Evolutionary conservation across 2,329 filamentous ascomycete species (phyloP), one percentile per base, ranked within the genome.

Genomic region (Pezicula neosporulosa): DNA sequence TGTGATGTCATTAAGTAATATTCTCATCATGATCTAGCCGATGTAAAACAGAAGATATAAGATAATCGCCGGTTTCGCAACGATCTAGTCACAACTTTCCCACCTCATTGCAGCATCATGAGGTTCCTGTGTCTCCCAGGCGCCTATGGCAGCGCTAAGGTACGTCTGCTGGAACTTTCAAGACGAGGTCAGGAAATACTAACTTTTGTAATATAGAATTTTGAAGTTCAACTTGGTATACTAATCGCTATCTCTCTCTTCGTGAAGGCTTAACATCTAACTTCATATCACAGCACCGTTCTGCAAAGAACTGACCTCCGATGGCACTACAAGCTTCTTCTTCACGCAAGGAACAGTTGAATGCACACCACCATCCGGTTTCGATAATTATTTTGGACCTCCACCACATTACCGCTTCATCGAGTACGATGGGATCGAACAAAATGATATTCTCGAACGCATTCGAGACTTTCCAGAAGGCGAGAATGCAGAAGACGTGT

Each of bases 91-190:
- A 21, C 21, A 21, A 5, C 21, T 21, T 21, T 21, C 21, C 21
- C 21, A 3, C 21, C 21, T 21, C 5, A 5, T 21, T 3, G 21
- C 21, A 21, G 21, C 21, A 21, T 3, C 5, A 82, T 83, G 78
- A 77, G 71, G 56, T 77, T 82, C 49, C 66, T 83, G 18, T 83
- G 80, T 61, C 70, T 83, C 3, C 78, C 79, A 30, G 80, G 80
- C 49, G 76, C 80, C 21, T 82, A 76, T 63, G 78, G 79, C 48
- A 83, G 77, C 66, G 76, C 78, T 47, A 72, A 75, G 58, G 77
- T 78, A 62, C 68, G 72, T 66, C 13, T 27, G 4, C 27, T 12
- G 38, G 39, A 47, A 30, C 37, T 51, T 54, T 54, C 38, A 38
- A 5, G 21, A 21, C 21, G 21, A 21, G 21, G 21, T 21, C 43